Base-by-base conservation (phyloP, 2,329 filamentous ascomycete genomes). In the Phaeoacremonium minimum region DNA sequence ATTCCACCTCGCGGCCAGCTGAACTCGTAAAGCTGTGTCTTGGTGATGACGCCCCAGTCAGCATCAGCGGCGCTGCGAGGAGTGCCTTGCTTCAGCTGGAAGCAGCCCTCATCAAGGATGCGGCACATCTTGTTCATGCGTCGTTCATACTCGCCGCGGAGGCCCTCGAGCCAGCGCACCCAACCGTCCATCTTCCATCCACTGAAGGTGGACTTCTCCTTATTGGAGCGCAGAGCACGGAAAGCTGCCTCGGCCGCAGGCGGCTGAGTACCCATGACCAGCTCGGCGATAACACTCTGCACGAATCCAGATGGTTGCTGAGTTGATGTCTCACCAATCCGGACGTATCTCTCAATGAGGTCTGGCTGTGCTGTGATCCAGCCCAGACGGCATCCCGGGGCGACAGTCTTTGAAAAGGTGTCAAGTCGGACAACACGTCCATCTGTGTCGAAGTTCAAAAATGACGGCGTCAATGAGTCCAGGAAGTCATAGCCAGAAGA, bases 341-440 rank as follows among this genome's bases (percentile, higher is more conserved):
- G 83, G 13, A 72, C 55, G 32, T 93, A 66, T 6, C 85, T 79
- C 58, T 94, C 87, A 32, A 89, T 71, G 32, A 96, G 66, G 1
- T 67, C 79, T 2, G 89, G 88, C 52, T 94, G 85, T 0, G 85
- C 83, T 0, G 90, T 95, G 46, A 95, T 81, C 87, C 89, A 96
- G 28, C 91, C 91, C 2, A 96, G 67, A 18, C 91, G 81, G 54
- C 87, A 94, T 3, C 91, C 91, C 0, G 91, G 91, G 0, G 89
- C 89, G 14, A 95, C 76, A 0, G 87, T 94, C 65, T 97, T 96
- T 53, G 86, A 93, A 60, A 96, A 96, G 1, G 90, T 95, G 58
- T 96, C 91, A 4, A 96, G 73, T 32, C 90, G 83, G 40, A 96
- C 74, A 29, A 96, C 90, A 22, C 91, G 83, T 39, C 91, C 91